phyloP scores from a whole-genome alignment of 345 rosid genomes.

The Eucalyptus globulus region DNA sequence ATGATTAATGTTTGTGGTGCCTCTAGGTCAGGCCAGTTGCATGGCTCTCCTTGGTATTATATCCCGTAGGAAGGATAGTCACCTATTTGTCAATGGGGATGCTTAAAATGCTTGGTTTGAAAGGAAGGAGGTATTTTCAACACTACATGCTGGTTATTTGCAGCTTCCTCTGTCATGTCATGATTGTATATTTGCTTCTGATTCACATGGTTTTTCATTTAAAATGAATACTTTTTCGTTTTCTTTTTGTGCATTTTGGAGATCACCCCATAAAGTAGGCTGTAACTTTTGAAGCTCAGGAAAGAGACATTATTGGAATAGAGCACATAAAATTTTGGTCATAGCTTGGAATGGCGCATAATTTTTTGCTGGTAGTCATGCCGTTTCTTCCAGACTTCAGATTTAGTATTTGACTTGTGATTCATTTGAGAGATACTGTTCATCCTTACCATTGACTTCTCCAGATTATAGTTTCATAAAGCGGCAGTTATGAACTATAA shows the following conservation, averaged over 20 bases:
- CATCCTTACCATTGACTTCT: neutral
- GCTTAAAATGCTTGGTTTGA: slow-evolving; percentile 86
- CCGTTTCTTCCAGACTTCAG: neutral
- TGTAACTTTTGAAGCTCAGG: neutral
- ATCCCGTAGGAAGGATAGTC: slow-evolving; percentile 94
- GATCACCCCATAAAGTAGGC: neutral
- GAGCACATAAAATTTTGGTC: neutral
- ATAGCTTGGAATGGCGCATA: neutral
- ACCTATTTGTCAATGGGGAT: slow-evolving; percentile 96
- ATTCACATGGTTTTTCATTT: neutral
- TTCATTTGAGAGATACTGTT: neutral
- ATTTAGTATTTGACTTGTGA: neutral
- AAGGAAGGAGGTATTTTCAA: slow-evolving; percentile 75
- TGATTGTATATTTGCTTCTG: neutral
- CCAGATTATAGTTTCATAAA: neutral
- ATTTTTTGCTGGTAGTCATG: neutral
- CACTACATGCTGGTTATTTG: neutral
- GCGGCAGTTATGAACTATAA: neutral
- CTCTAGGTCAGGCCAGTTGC: slow-evolving; percentile 99
- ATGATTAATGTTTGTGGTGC: slow-evolving; percentile 23
- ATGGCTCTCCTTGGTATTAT: slow-evolving; percentile 90
- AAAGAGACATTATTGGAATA: neutral
- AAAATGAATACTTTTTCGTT: neutral
- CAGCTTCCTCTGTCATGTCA: neutral
- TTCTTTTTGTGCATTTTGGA: neutral